These are phyloP conservation scores for Terfezia boudieri DNA, from an alignment of 495 filamentous ascomycete genomes.

Conservation along the genomic window DNA sequence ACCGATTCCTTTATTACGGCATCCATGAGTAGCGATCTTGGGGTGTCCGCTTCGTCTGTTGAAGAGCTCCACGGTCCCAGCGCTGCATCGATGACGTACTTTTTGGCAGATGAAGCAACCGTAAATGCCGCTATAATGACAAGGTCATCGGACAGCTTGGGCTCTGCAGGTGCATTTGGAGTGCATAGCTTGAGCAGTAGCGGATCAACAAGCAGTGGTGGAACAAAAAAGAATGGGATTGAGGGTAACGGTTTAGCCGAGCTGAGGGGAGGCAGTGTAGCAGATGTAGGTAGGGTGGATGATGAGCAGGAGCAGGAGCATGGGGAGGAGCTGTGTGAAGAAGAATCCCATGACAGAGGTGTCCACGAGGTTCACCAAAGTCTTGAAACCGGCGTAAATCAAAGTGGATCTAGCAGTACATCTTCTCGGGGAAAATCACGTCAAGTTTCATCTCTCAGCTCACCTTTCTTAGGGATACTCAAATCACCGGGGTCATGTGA, in stretches of 20 bases:
- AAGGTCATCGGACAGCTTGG: conserved; percentile 8
- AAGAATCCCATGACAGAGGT: neutral
- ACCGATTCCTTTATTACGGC: conserved; percentile 6
- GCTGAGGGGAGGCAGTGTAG: too few relatives aligned
- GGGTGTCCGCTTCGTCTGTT: neutral
- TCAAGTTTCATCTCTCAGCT: neutral
- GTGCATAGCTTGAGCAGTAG: conserved; percentile 10
- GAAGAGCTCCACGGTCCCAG: conserved; percentile 1
- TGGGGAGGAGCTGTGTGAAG: too few relatives aligned
- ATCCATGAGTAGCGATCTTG: conserved; percentile 1
- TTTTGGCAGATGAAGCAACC: conserved; percentile 31
- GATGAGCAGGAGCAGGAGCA: too few relatives aligned
- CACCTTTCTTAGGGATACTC: neutral
- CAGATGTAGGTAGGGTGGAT: too few relatives aligned
- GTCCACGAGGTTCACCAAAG: neutral
- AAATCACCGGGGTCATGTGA: neutral
- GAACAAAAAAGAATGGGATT: too few relatives aligned
- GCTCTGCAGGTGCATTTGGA: conserved; percentile 5
- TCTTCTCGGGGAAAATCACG: neutral
- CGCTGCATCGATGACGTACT: conserved; percentile 32
- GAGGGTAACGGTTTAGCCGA: too few relatives aligned
- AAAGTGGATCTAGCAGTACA: neutral
- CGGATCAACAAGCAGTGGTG: neutral
- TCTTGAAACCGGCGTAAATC: neutral
- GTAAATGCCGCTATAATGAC: conserved; percentile 24